Base-by-base conservation (phyloP, 106 monocot species). In the Amphibolis antarctica region DNA sequence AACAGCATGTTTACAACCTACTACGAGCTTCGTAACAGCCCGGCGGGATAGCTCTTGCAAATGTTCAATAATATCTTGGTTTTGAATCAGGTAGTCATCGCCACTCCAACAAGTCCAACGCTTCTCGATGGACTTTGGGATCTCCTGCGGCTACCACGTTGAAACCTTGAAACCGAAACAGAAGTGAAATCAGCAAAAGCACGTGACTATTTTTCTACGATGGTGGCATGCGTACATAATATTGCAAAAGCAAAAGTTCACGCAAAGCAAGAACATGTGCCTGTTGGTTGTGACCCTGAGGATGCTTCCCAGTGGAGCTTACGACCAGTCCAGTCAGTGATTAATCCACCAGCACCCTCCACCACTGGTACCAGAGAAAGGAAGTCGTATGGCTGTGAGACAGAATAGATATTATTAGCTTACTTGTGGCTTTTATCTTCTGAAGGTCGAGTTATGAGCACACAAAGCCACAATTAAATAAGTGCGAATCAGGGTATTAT, bases 311-410 rank as follows among this genome's bases (percentile, higher is more conserved):
- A 98, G 14, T 74, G 54, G 56, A 98, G 80, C 52, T 69, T 78
- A 46, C 81, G 55, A 60, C 98, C 98, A 47, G 59, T 88, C 98
- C 98, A 98, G 77, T 98, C 87, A n/a, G 98, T 91, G 66, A 98
- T 79, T 60, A 56, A 70, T 44, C 94, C 94, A 54, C 98, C 98
- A 57, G 98, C 90, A 43, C 98, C 98, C 82, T 98, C 86, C 47
- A 98, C 83, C 22, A 98, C 98, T 5, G 98, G 91, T 70, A 98
- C 79, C 64, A 98, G 46, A 19, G 98, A 78, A 62, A 98, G 87
- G 69, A 84, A 82, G 74, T 98, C 98, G 58, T 98, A 98, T 31
- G 94, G 94, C 94, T 98, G 83, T 18, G 53, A 27, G 58, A 5
- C 18, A 15, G 44, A 11, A 17, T 12, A 44, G 24, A 18, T 51